Conservation (phyloP, 345 rosid species). For the Acer campestre region DNA sequence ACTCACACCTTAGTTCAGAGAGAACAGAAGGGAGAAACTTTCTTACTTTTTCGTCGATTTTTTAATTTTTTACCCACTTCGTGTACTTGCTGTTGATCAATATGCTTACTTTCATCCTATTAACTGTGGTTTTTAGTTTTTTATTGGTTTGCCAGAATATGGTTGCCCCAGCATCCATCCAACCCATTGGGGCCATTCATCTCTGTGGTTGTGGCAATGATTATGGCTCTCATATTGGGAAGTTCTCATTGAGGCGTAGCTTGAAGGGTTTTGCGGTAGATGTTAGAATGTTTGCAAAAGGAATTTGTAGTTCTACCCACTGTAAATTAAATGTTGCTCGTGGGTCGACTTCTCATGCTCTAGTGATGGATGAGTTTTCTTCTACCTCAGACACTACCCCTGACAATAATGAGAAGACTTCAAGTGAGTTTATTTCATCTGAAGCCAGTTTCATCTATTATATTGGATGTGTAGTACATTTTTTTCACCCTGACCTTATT, state of each 20-base stretch:
- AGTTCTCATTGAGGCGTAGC: conserved; percentile 8
- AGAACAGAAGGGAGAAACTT: no score
- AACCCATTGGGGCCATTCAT: conserved; percentile 19
- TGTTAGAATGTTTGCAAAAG: conserved; percentile 7
- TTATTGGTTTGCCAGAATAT: conserved; percentile 5
- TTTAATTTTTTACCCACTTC: no score
- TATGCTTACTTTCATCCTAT: neutral
- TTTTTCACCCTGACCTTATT: neutral
- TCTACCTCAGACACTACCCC: neutral
- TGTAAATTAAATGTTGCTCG: conserved; percentile 2
- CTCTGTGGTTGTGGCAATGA: conserved; percentile 6
- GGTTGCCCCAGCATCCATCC: conserved; percentile 18
- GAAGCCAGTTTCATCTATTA: neutral
- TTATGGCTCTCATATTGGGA: conserved; percentile 14
- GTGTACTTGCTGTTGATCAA: neutral
- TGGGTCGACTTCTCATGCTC: conserved; percentile 19
- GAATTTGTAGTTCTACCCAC: conserved; percentile 10
- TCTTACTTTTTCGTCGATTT: no score
- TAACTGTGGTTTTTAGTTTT: neutral
- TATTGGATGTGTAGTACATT: neutral
- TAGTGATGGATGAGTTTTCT: conserved; percentile 14
- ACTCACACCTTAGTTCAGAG: no score
- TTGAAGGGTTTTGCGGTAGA: conserved; percentile 22
- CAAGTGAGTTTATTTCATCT: conserved; percentile 10
- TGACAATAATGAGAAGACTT: conserved; percentile 12